Conservation (phyloP, 2,329 filamentous ascomycete genomes). For the Penicillium sp. region DNA sequence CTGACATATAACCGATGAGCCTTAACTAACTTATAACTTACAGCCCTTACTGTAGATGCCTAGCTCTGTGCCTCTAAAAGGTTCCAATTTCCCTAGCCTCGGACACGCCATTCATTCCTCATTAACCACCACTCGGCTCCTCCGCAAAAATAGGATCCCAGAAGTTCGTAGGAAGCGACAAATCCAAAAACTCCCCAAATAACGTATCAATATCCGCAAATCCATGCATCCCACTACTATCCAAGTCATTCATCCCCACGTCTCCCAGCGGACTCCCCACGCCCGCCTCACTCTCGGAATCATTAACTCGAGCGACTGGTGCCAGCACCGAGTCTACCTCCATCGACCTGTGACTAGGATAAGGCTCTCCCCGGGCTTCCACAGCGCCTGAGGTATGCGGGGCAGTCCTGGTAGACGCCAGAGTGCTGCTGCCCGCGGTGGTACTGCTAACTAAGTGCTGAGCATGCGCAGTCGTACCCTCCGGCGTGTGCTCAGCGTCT, state of each 20-base stretch:
- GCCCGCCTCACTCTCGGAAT: constrained; percentile 9
- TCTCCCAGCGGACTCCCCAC: constrained; percentile 44
- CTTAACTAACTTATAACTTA: too few relatives aligned
- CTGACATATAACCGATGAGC: too few relatives aligned
- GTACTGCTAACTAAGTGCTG: background rate
- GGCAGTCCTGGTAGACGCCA: background rate
- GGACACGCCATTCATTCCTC: background rate
- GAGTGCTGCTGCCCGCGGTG: background rate
- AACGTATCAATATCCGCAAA: constrained; percentile 39
- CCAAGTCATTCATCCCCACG: constrained; percentile 44
- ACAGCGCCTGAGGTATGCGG: background rate
- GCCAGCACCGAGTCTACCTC: background rate
- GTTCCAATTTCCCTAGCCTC: too few relatives aligned
- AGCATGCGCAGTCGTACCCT: background rate
- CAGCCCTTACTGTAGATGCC: too few relatives aligned
- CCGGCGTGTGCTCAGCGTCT: constrained; percentile 21
- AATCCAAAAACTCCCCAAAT: constrained; percentile 39
- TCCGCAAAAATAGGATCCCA: constrained; percentile 39
- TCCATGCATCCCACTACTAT: constrained; percentile 27
- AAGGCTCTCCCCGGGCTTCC: too few relatives aligned
- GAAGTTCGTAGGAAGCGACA: constrained; percentile 39
- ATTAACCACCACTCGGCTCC: background rate
- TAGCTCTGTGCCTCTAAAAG: too few relatives aligned
- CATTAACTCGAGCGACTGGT: background rate
- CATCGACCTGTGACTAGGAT: background rate